These are phyloP conservation scores for Phytophthora multivora DNA, from an alignment of 352 stramenopile species.

Conservation along the genomic window DNA sequence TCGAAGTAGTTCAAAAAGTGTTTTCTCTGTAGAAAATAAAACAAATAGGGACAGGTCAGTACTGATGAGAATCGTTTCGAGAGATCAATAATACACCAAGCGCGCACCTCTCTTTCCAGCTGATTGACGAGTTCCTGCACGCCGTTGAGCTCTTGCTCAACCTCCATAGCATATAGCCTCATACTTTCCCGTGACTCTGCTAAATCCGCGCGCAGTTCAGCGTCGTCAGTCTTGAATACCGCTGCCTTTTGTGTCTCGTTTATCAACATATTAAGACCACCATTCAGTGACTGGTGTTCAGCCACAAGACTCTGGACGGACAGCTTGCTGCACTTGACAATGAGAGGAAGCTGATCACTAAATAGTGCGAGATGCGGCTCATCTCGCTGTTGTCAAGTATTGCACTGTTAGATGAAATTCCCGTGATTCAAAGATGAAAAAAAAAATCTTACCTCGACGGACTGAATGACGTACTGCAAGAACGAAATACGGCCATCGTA, in stretches of 20 bases:
- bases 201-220: conserved; percentile 26
- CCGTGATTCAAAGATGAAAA: neutral
- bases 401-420: conserved; percentile 4
- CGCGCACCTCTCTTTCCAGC: conserved; percentile 48
- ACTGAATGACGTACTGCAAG: conserved; percentile 82
- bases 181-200: conserved; percentile 42
- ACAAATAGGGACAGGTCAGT: neutral
- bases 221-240: conserved; percentile 38
- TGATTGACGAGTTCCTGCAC: conserved; percentile 51
- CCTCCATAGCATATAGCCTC: conserved; percentile 59
- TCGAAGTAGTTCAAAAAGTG: conserved; percentile 80
- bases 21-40: conserved; percentile 42
- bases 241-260: conserved; percentile 54
- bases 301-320: conserved; percentile 58
- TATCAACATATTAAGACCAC: conserved; percentile 57
- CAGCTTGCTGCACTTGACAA: conserved; percentile 70
- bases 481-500: conserved; percentile 77
- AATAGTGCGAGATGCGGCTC: conserved; percentile 66
- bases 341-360: conserved; percentile 60
- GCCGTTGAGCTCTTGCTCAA: conserved; percentile 60
- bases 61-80: neutral
- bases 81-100: neutral
- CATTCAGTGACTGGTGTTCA: conserved; percentile 64
- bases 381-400: conserved; percentile 46
- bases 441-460: conserved; percentile 49